These are phyloP conservation scores for Adenanthera pavonina DNA, from an alignment of 306 rosid genomes.

Conservation along the genomic window DNA sequence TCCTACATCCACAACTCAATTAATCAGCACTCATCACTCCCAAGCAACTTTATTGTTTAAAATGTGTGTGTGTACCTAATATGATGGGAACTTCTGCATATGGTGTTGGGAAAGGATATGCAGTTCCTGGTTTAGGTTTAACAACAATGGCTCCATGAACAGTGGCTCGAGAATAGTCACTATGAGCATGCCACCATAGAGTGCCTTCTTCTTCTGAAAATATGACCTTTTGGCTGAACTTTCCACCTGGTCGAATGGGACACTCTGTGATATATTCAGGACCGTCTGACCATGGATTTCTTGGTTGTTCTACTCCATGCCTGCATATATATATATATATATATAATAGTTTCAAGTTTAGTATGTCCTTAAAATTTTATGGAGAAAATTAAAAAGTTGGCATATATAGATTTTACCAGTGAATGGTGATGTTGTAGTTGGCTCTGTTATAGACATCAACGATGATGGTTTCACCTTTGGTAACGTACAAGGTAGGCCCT, in stretches of 20 bases:
- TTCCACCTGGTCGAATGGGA: constrained; percentile 45
- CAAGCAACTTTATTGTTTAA: too few species aligned
- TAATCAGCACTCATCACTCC: background rate
- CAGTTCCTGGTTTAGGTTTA: constrained; percentile 45
- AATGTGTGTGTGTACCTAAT: constrained; percentile 37
- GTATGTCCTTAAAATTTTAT: too few species aligned
- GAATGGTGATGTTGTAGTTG: constrained; percentile 50
- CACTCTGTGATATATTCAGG: constrained; percentile 59
- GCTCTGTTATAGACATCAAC: too few species aligned
- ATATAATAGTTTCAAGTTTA: too few species aligned
- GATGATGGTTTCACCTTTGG: constrained; percentile 46
- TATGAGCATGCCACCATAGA: constrained; percentile 29
- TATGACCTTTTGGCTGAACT: constrained; percentile 42
- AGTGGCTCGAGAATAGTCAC: constrained; percentile 51
- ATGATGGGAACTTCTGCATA: constrained; percentile 43
- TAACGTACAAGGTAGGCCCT: constrained; percentile 50
- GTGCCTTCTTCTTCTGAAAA: constrained; percentile 56
- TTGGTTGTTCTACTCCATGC: constrained; percentile 56
- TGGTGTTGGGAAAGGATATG: constrained; percentile 59
- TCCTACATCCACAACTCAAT: background rate
- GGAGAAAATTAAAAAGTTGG: too few species aligned
- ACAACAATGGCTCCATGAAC: constrained; percentile 56
- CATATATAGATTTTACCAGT: constrained; percentile 40
- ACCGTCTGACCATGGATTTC: constrained; percentile 63
- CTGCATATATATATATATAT: constrained; percentile 19